Conservation (phyloP, 1,139 yeast species). For the Yamadazyma sp. region DNA sequence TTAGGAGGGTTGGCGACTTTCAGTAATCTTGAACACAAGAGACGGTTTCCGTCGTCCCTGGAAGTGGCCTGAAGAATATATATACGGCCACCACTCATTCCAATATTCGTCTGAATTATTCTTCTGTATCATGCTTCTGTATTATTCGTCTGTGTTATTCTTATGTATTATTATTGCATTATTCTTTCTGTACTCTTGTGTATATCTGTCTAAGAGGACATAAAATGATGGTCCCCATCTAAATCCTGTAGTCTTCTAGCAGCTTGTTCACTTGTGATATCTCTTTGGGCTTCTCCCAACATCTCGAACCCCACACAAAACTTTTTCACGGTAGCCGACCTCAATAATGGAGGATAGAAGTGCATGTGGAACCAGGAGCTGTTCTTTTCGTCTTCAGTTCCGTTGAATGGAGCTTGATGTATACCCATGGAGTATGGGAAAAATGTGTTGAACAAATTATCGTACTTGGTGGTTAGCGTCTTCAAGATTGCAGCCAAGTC, state of each 20-base stretch:
- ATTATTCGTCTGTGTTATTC: no score
- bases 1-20: no score
- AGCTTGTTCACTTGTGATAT: conserved; percentile 74
- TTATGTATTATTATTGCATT: no score
- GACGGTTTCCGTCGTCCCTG: no score
- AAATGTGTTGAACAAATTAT: conserved; percentile 65
- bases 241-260: conserved; percentile 55
- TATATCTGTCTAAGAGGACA: no score
- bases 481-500: conserved; percentile 62
- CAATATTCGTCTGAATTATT: no score
- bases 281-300: conserved; percentile 80
- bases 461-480: conserved; percentile 63
- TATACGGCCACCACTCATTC: no score
- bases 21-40: no score
- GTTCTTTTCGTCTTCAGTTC: conserved; percentile 36
- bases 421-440: conserved; percentile 84
- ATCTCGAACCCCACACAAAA: conserved; percentile 78
- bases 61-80: no score
- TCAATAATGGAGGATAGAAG: conserved; percentile 74
- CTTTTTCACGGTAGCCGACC: conserved; percentile 75
- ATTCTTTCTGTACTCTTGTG: no score
- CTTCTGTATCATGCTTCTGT: no score
- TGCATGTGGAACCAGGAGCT: conserved; percentile 73
- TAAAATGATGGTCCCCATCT: conserved; percentile 40
- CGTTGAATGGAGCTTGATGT: conserved; percentile 66